Percentiles rank a stretch among this genome's conserved stretches.
These are phyloP conservation scores for Pyrenophora seminiperda DNA, from an alignment of 2,329 filamentous ascomycete genomes.

Conservation along the genomic window DNA sequence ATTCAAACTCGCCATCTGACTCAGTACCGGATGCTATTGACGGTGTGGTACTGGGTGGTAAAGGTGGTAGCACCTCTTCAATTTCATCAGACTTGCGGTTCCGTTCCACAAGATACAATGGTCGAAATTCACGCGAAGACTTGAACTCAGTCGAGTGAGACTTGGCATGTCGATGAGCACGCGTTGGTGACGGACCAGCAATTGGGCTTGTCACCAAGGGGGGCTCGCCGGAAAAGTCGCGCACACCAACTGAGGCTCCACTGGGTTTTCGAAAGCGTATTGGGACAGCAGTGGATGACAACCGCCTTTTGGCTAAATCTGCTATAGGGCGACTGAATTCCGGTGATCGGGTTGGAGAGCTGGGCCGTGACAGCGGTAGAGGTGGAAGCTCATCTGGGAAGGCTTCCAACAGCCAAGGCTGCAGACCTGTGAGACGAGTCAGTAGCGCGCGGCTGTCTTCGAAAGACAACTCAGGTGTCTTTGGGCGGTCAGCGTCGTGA, in stretches of 20 bases:
- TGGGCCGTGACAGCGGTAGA: slow-evolving; percentile 39
- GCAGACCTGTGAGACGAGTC: slow-evolving; percentile 43
- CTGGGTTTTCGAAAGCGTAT: slow-evolving; percentile 59
- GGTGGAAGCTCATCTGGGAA: slow-evolving; percentile 45
- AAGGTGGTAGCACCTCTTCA: slow-evolving; percentile 55
- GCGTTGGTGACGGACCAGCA: slow-evolving; percentile 51
- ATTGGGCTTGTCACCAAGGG: slow-evolving; percentile 27
- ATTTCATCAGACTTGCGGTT: slow-evolving; percentile 46
- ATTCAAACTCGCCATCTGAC: slow-evolving; percentile 53
- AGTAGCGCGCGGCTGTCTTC: slow-evolving; percentile 43
- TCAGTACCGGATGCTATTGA: slow-evolving; percentile 45
- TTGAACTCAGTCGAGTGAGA: slow-evolving; percentile 59
- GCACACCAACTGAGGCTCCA: slow-evolving; percentile 51
- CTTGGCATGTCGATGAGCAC: slow-evolving; percentile 51
- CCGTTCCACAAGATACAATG: slow-evolving; percentile 79
- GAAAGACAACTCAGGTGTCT: slow-evolving; percentile 36
- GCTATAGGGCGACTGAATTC: slow-evolving; percentile 27
- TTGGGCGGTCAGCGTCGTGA: slow-evolving; percentile 32
- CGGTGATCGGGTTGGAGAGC: slow-evolving; percentile 34
- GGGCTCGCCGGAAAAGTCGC: slow-evolving; percentile 48
- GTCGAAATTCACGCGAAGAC: slow-evolving; percentile 71
- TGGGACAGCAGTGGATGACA: slow-evolving; percentile 58
- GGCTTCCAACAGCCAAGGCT: slow-evolving; percentile 43
- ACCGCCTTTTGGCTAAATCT: slow-evolving; percentile 26
- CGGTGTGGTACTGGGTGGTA: slow-evolving; percentile 55